Evolutionary conservation across 352 stramenopile species (phyloP), one percentile per base, ranked within the genome.

Genomic region (Sclerospora graminicola): DNA sequence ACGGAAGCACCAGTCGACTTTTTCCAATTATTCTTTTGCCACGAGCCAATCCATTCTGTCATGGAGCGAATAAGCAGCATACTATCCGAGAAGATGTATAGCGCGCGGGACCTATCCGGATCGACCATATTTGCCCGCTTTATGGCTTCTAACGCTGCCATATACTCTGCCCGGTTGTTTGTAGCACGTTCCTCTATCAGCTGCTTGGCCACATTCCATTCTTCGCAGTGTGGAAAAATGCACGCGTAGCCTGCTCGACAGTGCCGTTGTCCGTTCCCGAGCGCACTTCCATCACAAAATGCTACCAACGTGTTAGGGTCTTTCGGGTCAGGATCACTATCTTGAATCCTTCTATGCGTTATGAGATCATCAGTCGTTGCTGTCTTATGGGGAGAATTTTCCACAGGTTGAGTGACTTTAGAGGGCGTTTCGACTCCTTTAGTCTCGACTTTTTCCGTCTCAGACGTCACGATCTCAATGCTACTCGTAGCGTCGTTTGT

Each of bases 1-100:
- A 87, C 75, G 0, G 56, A 27, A 5, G 52, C 33, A 9, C 69
- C 73, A 39, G 85, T 60, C 0, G 70, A 59, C 32, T 88, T 90
- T 19, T 42, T 44, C 75, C 75, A 87, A 8, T 70, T 65, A 6
- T 81, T 86, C 23, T 61, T 68, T 23, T 64, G 49, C 75, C 78
- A 90, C 0, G 45, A 66, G 1, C 43, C 46, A 27, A 90, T 49
- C 75, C 75, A 88, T 45, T 88, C 64, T 2, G 73, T 88, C 72
- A 86, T 88, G 4, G 78, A 84, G 24, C 66, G 64, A 49, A 88
- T 86, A n/a, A 90, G 55, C 18, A 85, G 28, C 73, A 85, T 82
- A 28, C 69, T 85, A 41, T 86, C 71, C 3, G 73, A 82, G 45
- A 83, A 90, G 20, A 90, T 90, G 27, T 60, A 84, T 9, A 90